These are phyloP conservation scores for Fusarium concolor DNA, from an alignment of 2,329 filamentous ascomycete genomes.

Conservation along the genomic window DNA sequence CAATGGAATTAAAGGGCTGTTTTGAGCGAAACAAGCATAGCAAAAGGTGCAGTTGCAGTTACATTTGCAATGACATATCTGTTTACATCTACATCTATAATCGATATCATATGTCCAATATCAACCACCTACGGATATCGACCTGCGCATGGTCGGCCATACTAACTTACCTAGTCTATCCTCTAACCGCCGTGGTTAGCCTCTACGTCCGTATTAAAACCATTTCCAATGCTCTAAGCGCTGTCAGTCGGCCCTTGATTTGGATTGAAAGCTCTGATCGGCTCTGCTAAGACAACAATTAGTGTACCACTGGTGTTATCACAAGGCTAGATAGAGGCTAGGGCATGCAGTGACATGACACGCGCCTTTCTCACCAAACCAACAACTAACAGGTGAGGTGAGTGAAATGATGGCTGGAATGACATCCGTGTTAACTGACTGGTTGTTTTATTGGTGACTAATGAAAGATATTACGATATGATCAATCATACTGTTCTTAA, in stretches of 20 bases:
- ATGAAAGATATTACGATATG: not conserved
- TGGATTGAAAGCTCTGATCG: not conserved
- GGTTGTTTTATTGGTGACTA: not conserved
- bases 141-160: not conserved
- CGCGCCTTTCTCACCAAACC: not conserved
- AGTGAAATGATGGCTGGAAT: not conserved
- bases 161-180: not conserved
- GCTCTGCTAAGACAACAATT: not conserved
- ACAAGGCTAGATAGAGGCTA: constrained; percentile 2
- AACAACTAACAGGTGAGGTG: not conserved
- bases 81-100: not conserved
- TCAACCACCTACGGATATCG: too few species aligned
- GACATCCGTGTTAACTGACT: not conserved
- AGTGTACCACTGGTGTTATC: not conserved
- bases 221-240: not conserved
- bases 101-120: not conserved
- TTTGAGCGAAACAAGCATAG: not conserved
- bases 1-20: not conserved
- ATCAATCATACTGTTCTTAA: not conserved
- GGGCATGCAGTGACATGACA: not conserved
- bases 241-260: not conserved
- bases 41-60: not conserved
- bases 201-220: constrained; percentile 13
- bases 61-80: not conserved
- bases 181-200: constrained; percentile 12